Percentiles rank a stretch among this genome's conserved stretches.
These are phyloP conservation scores for Magnusiomyces tetraspermus DNA, from an alignment of 1,139 yeast species.

Conservation along the genomic window DNA sequence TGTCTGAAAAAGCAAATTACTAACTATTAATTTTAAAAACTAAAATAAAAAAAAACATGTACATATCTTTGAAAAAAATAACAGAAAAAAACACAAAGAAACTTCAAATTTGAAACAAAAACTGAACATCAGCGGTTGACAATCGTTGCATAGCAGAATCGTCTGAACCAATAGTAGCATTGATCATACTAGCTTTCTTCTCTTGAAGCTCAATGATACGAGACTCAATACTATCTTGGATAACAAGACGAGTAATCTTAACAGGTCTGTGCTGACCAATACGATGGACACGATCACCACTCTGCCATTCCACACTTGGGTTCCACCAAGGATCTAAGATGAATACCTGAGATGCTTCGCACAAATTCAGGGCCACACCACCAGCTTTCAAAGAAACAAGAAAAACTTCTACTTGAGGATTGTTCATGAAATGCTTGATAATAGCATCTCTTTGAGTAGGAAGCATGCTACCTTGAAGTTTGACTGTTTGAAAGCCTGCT, in stretches of 20 bases:
- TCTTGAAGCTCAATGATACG: conserved; percentile 92
- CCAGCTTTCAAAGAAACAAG: conserved; percentile 94
- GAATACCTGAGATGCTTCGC: conserved; percentile 95
- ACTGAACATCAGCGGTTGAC: conserved; percentile 90
- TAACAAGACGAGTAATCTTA: conserved; percentile 82
- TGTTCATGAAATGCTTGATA: conserved; percentile 83
- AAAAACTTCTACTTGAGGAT: conserved; percentile 84
- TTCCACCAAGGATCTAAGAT: conserved; percentile 99
- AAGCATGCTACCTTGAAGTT: conserved; percentile 92
- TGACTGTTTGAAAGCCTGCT: conserved; percentile 91
- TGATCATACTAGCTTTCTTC: conserved; percentile 95
- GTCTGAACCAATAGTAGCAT: conserved; percentile 88
- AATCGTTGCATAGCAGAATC: conserved; percentile 79
- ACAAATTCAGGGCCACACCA: conserved; percentile 90
- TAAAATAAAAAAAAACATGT: too few relatives aligned
- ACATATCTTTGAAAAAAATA: too few relatives aligned
- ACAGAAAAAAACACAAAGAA: too few relatives aligned
- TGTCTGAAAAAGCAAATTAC: too few relatives aligned
- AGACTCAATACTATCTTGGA: conserved; percentile 93
- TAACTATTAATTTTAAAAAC: too few relatives aligned
- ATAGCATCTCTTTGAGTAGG: conserved; percentile 91
- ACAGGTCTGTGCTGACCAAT: conserved; percentile 95
- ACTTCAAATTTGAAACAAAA: conserved; percentile 43
- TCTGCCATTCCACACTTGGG: conserved; percentile 96
- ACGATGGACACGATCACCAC: conserved; percentile 96